Conservation (phyloP, 73 alveolate genomes). For the Tetrahymena borealis region DNA sequence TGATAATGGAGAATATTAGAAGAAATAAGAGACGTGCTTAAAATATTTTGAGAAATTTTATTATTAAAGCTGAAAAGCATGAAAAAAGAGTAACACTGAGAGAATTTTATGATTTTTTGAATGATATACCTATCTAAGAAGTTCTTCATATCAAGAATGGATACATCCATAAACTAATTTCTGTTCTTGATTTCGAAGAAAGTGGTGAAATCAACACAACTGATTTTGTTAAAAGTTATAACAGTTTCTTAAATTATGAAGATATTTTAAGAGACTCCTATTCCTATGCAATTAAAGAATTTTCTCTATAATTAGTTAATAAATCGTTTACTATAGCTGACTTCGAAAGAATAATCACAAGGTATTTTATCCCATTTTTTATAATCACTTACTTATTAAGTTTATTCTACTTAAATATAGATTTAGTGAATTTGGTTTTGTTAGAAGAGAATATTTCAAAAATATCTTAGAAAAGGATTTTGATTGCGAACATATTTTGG, state of each 20-base stretch:
- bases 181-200: not conserved
- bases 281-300: not conserved
- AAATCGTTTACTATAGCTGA: not conserved
- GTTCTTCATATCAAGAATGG: not conserved
- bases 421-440: not conserved
- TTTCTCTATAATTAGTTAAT: not conserved
- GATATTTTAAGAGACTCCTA: not conserved
- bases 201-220: not conserved
- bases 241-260: not conserved
- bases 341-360: not conserved
- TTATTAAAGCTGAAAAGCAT: not conserved
- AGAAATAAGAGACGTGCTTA: not conserved
- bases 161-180: not conserved
- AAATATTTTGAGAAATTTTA: not conserved
- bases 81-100: not conserved
- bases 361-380: not conserved
- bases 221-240: not conserved
- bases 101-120: not conserved
- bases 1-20: not conserved
- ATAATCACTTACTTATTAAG: not conserved
- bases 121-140: not conserved
- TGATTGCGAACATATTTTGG: not conserved
- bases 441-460: not conserved
- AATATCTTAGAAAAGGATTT: not conserved
- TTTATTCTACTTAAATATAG: not conserved